Base-by-base conservation (phyloP, 306 rosid species). In the Abrus precatorius region DNA sequence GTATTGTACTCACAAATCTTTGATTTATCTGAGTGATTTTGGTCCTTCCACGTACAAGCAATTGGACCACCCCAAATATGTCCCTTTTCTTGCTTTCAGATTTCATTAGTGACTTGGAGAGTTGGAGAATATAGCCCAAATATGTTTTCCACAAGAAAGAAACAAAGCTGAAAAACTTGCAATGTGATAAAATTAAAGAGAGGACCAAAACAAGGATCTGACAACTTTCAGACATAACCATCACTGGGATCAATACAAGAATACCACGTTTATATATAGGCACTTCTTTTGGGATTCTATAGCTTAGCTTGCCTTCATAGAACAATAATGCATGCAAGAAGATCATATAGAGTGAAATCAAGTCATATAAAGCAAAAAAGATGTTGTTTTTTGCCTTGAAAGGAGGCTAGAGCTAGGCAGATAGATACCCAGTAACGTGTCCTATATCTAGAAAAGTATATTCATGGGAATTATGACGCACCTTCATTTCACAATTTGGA, bases 31-130 rank as follows among this genome's bases (percentile, higher is more conserved):
- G 41, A 45, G 12, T 33, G 64, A 82, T 41, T 73, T 66, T 82
- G 73, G 68, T 76, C 56, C 75, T 52, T 72, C 82, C 87, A 82
- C 86, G 76, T 49, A 65, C 62, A 50, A 83, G 30, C 72, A 72
- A 76, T 13, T 28, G 85, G 74, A 80, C 80, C 79, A 63, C 73
- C 32, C 47, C 50, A 20, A 55, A 59, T 74, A 48, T 10, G 76
- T 78, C 72, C 30, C 76, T 75, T 79, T 75, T 77, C 4, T 27
- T 50, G 13, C 75, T 54, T 75, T 83, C 69, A 69, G 60, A 32
- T 85, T 70, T 76, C 75, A 53, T 45, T 10, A 38, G 5, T 53
- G 36, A 27, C 34, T 69, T 50, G 30, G 71, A 66, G 3, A 34
- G 10, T 48, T 70, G 34, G 65, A 59, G 63, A 47, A 83, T 77